Evolutionary conservation across 2,329 filamentous ascomycete genomes (phyloP).

Genomic region (Colletotrichum truncatum): DNA sequence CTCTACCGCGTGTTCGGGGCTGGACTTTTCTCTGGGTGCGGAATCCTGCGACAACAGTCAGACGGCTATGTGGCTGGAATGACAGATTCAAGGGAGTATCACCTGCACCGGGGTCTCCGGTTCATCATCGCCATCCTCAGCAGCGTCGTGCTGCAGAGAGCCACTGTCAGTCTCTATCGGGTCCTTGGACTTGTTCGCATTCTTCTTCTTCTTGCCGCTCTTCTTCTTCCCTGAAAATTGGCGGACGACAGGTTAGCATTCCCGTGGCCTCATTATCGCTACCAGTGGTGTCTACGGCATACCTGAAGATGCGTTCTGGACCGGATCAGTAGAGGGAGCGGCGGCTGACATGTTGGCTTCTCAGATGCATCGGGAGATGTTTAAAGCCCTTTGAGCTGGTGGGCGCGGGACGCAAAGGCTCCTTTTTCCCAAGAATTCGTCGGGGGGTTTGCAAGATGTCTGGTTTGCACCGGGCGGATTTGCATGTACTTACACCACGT

Average conservation of each 20-base stretch:
- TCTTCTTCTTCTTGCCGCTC: slow-evolving; percentile 69
- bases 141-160: slow-evolving; percentile 41
- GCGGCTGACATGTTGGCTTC: slow-evolving; percentile 39
- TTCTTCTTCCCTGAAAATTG: slow-evolving; percentile 59
- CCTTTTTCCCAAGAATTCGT: slow-evolving; percentile 1
- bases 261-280: not conserved
- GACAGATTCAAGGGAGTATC: slow-evolving; percentile 25
- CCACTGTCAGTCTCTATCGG: slow-evolving; percentile 44
- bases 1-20: slow-evolving; percentile 35
- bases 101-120: slow-evolving; percentile 49
- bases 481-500: slow-evolving; percentile 30
- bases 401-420: not conserved
- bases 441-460: slow-evolving; percentile 18
- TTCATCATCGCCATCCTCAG: slow-evolving; percentile 54
- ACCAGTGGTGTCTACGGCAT: slow-evolving; percentile 26
- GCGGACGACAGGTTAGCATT: slow-evolving; percentile 2
- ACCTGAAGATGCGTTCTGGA: slow-evolving; percentile 40
- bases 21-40: slow-evolving; percentile 37
- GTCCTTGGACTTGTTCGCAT: slow-evolving; percentile 57
- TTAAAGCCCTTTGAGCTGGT: slow-evolving; percentile 29
- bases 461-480: slow-evolving; percentile 12
- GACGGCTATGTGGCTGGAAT: slow-evolving; percentile 27
- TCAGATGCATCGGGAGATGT: slow-evolving; percentile 29
- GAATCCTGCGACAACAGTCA: slow-evolving; percentile 31
- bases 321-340: slow-evolving; percentile 35